Evolutionary conservation across 2,329 filamentous ascomycete genomes (phyloP).

Genomic region (Fusarium sp.): DNA sequence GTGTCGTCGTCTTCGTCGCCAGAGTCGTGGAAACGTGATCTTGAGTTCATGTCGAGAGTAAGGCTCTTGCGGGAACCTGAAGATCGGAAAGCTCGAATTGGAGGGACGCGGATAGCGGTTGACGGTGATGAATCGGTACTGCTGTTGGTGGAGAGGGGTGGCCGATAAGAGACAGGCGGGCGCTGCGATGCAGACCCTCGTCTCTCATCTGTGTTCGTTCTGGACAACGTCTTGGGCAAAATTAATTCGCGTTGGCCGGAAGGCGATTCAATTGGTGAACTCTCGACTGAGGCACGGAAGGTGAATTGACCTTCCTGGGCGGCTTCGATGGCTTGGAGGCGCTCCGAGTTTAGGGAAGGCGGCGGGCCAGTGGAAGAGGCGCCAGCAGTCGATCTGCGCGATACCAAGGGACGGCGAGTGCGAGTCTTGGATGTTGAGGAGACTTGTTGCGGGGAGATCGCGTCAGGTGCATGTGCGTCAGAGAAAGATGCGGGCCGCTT

Average conservation of each 20-base stretch:
- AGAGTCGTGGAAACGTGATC: slow-evolving; percentile 57
- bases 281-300: slow-evolving; percentile 38
- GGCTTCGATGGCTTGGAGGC: slow-evolving; percentile 49
- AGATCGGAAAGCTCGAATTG: slow-evolving; percentile 68
- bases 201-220: slow-evolving; percentile 61
- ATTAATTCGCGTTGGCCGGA: slow-evolving; percentile 62
- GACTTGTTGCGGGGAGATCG: slow-evolving; percentile 44
- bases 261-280: slow-evolving; percentile 40
- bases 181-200: slow-evolving; percentile 54
- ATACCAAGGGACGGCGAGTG: slow-evolving; percentile 55
- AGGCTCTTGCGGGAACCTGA: slow-evolving; percentile 68
- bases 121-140: slow-evolving; percentile 50
- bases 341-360: slow-evolving; percentile 50
- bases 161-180: slow-evolving; percentile 64
- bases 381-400: slow-evolving; percentile 53
- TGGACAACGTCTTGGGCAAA: slow-evolving; percentile 57
- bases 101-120: slow-evolving; percentile 59
- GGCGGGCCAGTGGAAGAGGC: slow-evolving; percentile 50
- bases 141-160: slow-evolving; percentile 49
- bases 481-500: slow-evolving; percentile 45
- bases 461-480: slow-evolving; percentile 44
- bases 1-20: slow-evolving; percentile 58
- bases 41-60: slow-evolving; percentile 64
- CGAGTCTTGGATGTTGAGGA: slow-evolving; percentile 49
- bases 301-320: slow-evolving; percentile 38